A percentile compares a stretch with the other conserved stretches of the same genome.
Conservation (phyloP, 1,284 basidiomycete species). For the Heterobasidion annosum region DNA sequence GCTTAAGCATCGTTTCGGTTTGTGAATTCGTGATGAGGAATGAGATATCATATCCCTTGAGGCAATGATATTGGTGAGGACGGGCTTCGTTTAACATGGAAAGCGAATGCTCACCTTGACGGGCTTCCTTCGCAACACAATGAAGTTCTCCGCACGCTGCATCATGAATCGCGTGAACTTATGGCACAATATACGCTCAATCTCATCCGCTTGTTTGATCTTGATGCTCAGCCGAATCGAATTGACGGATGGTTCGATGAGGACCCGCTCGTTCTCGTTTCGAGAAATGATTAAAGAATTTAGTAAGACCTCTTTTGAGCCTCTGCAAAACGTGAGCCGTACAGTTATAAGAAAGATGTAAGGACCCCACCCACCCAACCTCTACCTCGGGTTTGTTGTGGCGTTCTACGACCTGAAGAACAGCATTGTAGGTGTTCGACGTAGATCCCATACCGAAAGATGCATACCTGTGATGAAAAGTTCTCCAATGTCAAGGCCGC, state of each 20-base stretch:
- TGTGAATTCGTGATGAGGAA: slow-evolving; percentile 98
- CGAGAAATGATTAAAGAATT: slow-evolving; percentile 91
- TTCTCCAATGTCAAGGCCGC: slow-evolving; percentile 97
- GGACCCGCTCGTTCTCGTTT: slow-evolving; percentile 93
- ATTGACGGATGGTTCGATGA: slow-evolving; percentile 97
- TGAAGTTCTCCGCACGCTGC: slow-evolving; percentile 95
- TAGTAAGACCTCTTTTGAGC: slow-evolving; percentile 89
- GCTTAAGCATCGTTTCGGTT: slow-evolving; percentile 96
- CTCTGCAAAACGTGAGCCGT: slow-evolving; percentile 31
- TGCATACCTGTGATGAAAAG: slow-evolving; percentile 86
- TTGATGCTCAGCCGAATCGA: slow-evolving; percentile 94
- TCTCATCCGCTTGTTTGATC: slow-evolving; percentile 99
- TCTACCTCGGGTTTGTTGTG: slow-evolving; percentile 97
- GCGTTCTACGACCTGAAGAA: slow-evolving; percentile 76
- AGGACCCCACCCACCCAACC: slow-evolving; percentile 45
- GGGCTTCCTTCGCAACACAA: slow-evolving; percentile 92
- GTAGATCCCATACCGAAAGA: slow-evolving; percentile 1
- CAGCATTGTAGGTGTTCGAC: slow-evolving; percentile 2
- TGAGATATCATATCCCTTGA: slow-evolving; percentile 93
- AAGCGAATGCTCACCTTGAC: slow-evolving; percentile 54
- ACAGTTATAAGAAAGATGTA: not conserved
- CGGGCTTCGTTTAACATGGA: not conserved
- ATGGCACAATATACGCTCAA: slow-evolving; percentile 94
- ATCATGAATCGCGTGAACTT: slow-evolving; percentile 99
- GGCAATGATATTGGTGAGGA: not conserved